Evolutionary conservation across 1,284 basidiomycete species (phyloP).

Genomic region (Phlebopus sp.): DNA sequence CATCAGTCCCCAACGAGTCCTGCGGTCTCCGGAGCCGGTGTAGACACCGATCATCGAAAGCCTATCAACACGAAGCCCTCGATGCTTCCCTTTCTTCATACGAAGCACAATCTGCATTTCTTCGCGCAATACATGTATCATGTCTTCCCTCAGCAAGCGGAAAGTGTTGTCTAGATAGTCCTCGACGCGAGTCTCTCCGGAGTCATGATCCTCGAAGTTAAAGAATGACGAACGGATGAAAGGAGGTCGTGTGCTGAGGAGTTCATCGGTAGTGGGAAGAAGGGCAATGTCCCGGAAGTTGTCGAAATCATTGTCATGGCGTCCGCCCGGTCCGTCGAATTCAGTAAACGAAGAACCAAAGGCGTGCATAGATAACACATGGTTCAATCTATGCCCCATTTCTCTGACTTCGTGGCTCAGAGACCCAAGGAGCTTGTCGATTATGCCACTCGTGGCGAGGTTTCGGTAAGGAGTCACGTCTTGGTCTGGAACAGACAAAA

Average conservation of each 20-base stretch:
- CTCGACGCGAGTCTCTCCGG: slow-evolving; percentile 35
- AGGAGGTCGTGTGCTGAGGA: slow-evolving; percentile 42
- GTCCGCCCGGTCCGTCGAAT: slow-evolving; percentile 46
- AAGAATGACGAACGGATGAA: slow-evolving; percentile 45
- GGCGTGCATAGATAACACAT: slow-evolving; percentile 33
- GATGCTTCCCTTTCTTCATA: slow-evolving; percentile 46
- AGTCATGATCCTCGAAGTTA: slow-evolving; percentile 42
- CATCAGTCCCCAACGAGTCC: slow-evolving; percentile 48
- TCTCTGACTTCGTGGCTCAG: slow-evolving; percentile 32
- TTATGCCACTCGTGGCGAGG: slow-evolving; percentile 32
- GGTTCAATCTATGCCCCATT: slow-evolving; percentile 44
- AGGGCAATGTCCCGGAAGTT: slow-evolving; percentile 58
- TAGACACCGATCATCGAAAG: slow-evolving; percentile 40
- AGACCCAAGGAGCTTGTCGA: slow-evolving; percentile 38
- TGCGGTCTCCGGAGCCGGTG: slow-evolving; percentile 33
- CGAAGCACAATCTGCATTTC: slow-evolving; percentile 48
- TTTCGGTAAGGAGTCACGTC: slow-evolving; percentile 37
- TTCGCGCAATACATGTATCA: slow-evolving; percentile 62
- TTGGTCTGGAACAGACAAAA: slow-evolving; percentile 40
- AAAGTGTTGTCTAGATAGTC: slow-evolving; percentile 64
- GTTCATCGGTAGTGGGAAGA: slow-evolving; percentile 59
- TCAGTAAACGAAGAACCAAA: slow-evolving; percentile 16
- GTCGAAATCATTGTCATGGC: slow-evolving; percentile 63
- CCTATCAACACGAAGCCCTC: slow-evolving; percentile 42
- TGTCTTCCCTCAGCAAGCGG: slow-evolving; percentile 62